A percentile compares a stretch with the other conserved stretches of the same genome.
These are phyloP conservation scores for Ogataea hybrid DNA, from an alignment of 1,139 yeast genomes.

Conservation along the genomic window DNA sequence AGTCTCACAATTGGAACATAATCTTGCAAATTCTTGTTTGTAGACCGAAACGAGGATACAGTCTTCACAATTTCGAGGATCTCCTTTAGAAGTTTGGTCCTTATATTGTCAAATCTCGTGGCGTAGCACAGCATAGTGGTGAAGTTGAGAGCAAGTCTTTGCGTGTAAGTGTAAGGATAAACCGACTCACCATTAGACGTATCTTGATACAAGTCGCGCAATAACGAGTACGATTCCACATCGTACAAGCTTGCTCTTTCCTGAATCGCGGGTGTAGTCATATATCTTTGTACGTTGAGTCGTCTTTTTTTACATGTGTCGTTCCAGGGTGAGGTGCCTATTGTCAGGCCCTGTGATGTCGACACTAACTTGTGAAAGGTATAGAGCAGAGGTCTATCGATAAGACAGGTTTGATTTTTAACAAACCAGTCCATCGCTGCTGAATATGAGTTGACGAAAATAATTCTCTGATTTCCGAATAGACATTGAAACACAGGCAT, in stretches of 20 bases:
- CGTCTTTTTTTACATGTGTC: conserved; percentile 49
- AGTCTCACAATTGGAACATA: conserved; percentile 52
- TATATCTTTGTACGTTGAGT: conserved; percentile 49
- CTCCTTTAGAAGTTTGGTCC: conserved; percentile 42
- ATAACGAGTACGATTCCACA: conserved; percentile 37
- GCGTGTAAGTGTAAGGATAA: conserved; percentile 40
- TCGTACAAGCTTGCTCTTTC: conserved; percentile 41
- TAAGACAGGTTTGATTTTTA: conserved; percentile 48
- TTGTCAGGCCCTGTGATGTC: conserved; percentile 54
- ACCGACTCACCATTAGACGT: conserved; percentile 2
- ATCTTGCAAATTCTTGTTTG: conserved; percentile 56
- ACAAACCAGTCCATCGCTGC: conserved; percentile 53
- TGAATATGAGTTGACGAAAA: conserved; percentile 58
- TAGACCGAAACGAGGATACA: conserved; percentile 59
- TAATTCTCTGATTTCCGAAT: conserved; percentile 47
- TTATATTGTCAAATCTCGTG: conserved; percentile 45
- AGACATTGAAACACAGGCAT: conserved; percentile 23
- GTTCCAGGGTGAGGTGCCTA: conserved; percentile 72
- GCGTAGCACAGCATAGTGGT: conserved; percentile 61
- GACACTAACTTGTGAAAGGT: conserved; percentile 69
- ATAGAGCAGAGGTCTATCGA: conserved; percentile 61
- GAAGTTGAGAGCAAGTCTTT: conserved; percentile 51
- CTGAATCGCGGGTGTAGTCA: conserved; percentile 42
- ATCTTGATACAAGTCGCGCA: conserved; percentile 17
- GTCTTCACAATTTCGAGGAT: conserved; percentile 59